Percentiles rank a stretch among this genome's conserved stretches.
Conservation (phyloP, 257 asterid genomes). For the Solanum paucissectum region DNA sequence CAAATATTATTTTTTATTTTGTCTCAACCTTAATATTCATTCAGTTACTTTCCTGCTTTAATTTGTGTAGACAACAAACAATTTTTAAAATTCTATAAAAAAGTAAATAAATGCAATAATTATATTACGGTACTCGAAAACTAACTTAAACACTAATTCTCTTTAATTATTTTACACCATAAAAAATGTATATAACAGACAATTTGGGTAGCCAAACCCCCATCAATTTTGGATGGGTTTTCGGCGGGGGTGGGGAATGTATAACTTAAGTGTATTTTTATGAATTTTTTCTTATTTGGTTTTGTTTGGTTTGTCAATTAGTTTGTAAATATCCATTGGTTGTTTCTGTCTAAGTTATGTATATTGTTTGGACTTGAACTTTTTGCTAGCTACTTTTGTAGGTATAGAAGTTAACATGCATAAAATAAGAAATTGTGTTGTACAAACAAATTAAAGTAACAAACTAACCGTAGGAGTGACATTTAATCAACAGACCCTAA, state of each 20-base stretch:
- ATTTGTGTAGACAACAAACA: not conserved
- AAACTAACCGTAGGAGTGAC: not conserved
- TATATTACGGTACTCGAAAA: too few species aligned
- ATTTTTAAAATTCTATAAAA: not conserved
- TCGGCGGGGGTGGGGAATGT: not conserved
- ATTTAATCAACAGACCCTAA: too few species aligned
- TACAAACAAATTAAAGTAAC: not conserved
- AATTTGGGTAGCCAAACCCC: not conserved
- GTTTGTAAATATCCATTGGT: not conserved
- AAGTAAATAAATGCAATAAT: too few species aligned
- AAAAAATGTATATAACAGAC: too few species aligned
- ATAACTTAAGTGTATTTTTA: not conserved
- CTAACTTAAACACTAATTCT: too few species aligned
- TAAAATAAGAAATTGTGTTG: not conserved
- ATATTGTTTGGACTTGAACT: not conserved
- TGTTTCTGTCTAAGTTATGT: too few species aligned
- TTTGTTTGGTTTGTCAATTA: too few species aligned
- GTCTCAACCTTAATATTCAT: not conserved
- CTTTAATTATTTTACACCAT: too few species aligned
- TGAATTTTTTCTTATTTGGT: not conserved
- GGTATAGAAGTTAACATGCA: not conserved
- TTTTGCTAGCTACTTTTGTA: not conserved
- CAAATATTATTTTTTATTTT: too few species aligned
- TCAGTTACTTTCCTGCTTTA: not conserved
- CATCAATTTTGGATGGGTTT: not conserved